Evolutionary conservation across 2,329 filamentous ascomycete species (phyloP).

Genomic region (Periconia sp.): DNA sequence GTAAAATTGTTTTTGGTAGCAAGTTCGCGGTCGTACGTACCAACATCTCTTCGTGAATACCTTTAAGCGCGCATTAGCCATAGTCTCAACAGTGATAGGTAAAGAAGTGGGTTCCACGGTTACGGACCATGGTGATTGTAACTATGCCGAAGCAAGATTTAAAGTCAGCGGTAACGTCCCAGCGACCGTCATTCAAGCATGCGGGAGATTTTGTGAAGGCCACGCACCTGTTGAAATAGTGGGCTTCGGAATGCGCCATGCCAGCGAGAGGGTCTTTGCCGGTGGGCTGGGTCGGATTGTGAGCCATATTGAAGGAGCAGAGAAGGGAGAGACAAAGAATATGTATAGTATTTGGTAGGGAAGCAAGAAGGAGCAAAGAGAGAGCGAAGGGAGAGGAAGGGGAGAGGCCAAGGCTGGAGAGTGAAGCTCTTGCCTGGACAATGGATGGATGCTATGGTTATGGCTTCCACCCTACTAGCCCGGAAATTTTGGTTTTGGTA

Average conservation of each 20-base stretch:
- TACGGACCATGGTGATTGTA: conserved; percentile 95
- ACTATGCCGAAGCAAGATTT: conserved; percentile 51
- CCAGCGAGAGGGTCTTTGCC: conserved; percentile 54
- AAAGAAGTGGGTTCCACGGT: conserved; percentile 6
- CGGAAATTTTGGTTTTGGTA: conserved; percentile 34
- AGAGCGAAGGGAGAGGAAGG: conserved; percentile 7
- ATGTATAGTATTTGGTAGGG: conserved; percentile 1
- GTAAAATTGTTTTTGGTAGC: not conserved
- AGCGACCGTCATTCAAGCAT: not conserved
- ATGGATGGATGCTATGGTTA: no score
- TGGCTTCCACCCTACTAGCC: not conserved
- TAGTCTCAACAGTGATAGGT: conserved; percentile 30
- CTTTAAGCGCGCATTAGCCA: conserved; percentile 55
- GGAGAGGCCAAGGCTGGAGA: conserved; percentile 5
- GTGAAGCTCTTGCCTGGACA: conserved; percentile 9
- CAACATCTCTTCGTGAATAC: conserved; percentile 98
- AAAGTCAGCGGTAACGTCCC: conserved; percentile 18
- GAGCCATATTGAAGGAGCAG: not conserved
- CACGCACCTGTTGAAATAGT: conserved; percentile 95
- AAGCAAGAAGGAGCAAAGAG: conserved; percentile 4
- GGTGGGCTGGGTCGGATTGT: conserved; percentile 29
- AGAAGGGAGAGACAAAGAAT: conserved; percentile 6
- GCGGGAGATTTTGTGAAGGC: not conserved
- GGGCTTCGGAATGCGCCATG: conserved; percentile 93
- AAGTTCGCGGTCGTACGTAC: conserved; percentile 56